These are phyloP conservation scores for Lentinula raphanica DNA, from an alignment of 768 basidiomycete genomes.

Conservation along the genomic window DNA sequence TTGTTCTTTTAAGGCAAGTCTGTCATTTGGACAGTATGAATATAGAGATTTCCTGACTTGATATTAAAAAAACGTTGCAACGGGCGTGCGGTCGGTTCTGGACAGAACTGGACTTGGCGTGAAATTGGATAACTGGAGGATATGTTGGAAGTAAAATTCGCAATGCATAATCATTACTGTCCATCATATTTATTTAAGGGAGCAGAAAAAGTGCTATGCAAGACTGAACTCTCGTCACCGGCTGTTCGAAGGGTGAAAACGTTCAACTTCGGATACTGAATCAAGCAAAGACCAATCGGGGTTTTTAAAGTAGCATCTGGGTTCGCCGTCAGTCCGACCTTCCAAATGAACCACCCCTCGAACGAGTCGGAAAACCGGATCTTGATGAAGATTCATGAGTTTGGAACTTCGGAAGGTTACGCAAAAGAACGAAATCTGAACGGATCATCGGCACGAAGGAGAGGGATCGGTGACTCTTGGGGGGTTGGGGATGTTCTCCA, in stretches of 20 bases:
- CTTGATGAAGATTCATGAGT: slow-evolving; percentile 3
- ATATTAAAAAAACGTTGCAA: slow-evolving; percentile 49
- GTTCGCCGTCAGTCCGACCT: background rate
- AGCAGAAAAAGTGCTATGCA: too few species aligned
- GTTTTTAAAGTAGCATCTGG: background rate
- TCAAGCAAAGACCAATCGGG: background rate
- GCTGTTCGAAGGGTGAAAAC: background rate
- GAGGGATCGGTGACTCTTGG: background rate
- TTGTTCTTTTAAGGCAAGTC: background rate
- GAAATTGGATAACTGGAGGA: too few species aligned
- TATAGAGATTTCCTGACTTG: slow-evolving; percentile 14
- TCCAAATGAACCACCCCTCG: background rate
- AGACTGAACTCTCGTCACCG: background rate
- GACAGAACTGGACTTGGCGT: background rate
- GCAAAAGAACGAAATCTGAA: background rate
- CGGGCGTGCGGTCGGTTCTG: slow-evolving; percentile 4
- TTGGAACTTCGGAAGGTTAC: background rate
- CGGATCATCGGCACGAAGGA: slow-evolving; percentile 5
- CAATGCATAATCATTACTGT: too few species aligned
- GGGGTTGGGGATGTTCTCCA: background rate
- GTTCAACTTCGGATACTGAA: background rate
- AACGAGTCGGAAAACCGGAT: slow-evolving; percentile 1
- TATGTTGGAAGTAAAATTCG: too few species aligned
- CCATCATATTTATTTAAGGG: too few species aligned
- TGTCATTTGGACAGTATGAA: background rate